Evolutionary conservation across 495 filamentous ascomycete species (phyloP).

Genomic region (Rhypophila decipiens): DNA sequence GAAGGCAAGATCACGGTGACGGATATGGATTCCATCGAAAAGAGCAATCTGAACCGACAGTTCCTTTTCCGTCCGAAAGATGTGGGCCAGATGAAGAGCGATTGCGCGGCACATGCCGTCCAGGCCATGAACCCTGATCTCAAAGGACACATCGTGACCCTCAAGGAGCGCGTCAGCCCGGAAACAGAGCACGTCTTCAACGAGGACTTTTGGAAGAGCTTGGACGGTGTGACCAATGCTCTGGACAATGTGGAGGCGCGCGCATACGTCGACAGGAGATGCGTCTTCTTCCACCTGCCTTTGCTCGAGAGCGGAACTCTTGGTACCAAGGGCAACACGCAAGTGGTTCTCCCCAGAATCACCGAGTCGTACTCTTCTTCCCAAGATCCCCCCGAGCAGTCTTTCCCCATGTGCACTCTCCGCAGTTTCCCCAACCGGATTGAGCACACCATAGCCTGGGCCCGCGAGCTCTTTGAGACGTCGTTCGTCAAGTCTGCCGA

Average conservation of each 20-base stretch:
- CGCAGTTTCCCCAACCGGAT: slow-evolving; percentile 98
- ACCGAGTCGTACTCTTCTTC: slow-evolving; percentile 99
- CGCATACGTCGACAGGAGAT: slow-evolving; percentile 94
- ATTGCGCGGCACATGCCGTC: slow-evolving; percentile 83
- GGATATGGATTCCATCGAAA: slow-evolving; percentile 98
- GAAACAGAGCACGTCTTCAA: slow-evolving; percentile 96
- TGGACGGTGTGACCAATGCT: slow-evolving; percentile 94
- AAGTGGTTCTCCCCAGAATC: slow-evolving; percentile 82
- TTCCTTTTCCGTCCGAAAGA: slow-evolving; percentile 94
- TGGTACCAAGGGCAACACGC: slow-evolving; percentile 96
- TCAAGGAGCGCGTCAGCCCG: slow-evolving; percentile 82
- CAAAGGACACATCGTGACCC: slow-evolving; percentile 69
- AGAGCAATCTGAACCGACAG: slow-evolving; percentile 97
- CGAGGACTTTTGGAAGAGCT: slow-evolving; percentile 84
- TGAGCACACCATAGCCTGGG: slow-evolving; percentile 99
- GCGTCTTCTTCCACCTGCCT: slow-evolving; percentile 97
- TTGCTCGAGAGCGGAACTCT: slow-evolving; percentile 94
- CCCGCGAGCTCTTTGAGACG: slow-evolving; percentile 86
- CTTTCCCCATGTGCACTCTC: slow-evolving; percentile 97
- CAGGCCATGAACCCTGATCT: slow-evolving; percentile 94
- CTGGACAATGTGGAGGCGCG: slow-evolving; percentile 97
- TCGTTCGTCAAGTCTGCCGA: slow-evolving; percentile 92
- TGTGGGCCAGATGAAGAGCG: slow-evolving; percentile 95
- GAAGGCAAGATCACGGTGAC: slow-evolving; percentile 86
- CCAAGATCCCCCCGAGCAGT: slow-evolving; percentile 96